phyloP scores from a whole-genome alignment of 73 alveolate genomes.

The Durusdinium trenchii region DNA sequence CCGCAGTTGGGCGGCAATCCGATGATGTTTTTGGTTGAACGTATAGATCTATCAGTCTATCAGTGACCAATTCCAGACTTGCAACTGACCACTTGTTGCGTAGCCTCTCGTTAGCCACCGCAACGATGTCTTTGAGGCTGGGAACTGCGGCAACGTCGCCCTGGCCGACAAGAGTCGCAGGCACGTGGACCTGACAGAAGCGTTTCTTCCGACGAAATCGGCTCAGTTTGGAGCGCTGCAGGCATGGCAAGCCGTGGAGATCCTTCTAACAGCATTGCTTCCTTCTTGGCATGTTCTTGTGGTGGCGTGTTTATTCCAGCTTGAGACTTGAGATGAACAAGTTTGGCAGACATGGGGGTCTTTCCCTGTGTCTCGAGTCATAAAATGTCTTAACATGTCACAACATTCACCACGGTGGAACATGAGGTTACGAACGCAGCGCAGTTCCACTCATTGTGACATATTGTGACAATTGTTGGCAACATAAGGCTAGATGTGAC shows the following conservation, averaged over 20 bases:
- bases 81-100: too few relatives aligned
- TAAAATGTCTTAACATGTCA: too few relatives aligned
- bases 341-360: neutral
- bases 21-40: too few relatives aligned
- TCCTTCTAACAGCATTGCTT: conserved; percentile 5
- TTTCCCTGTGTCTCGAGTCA: neutral
- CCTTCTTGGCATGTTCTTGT: conserved; percentile 1
- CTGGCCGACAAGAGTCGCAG: neutral
- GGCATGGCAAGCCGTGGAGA: conserved; percentile 43
- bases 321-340: neutral
- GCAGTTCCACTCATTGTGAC: too few relatives aligned
- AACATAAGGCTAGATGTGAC: conserved; percentile 33
- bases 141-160: conserved; percentile 7
- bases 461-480: too few relatives aligned
- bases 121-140: neutral
- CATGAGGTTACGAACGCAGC: too few relatives aligned
- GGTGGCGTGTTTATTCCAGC: neutral
- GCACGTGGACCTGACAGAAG: too few relatives aligned
- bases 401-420: too few relatives aligned
- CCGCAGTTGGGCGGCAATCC: neutral
- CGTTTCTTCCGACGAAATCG: too few relatives aligned
- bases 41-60: too few relatives aligned
- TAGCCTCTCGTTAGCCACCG: neutral
- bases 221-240: neutral
- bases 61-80: too few relatives aligned